Evolutionary conservation across 352 stramenopile genomes (phyloP).

Genomic region (Globisporangium parvum): DNA sequence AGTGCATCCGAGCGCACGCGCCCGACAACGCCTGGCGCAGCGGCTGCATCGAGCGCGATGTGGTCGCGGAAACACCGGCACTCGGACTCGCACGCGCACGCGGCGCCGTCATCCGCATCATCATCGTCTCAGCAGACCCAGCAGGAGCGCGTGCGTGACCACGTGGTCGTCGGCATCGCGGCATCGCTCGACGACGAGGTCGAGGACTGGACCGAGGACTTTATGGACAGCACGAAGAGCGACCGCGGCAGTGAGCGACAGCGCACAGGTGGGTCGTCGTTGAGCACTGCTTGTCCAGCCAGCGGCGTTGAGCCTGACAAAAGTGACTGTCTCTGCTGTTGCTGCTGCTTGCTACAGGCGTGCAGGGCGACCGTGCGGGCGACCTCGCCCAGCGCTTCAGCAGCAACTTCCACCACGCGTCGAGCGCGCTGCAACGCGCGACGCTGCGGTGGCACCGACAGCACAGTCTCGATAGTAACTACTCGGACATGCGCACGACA

Average conservation of each 20-base stretch:
- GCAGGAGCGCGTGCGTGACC: conserved; percentile 10
- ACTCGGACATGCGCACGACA: conserved; percentile 16
- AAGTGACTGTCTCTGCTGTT: conserved; percentile 5
- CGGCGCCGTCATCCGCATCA: conserved; percentile 21
- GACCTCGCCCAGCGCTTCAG: conserved; percentile 14
- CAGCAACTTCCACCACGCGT: conserved; percentile 22
- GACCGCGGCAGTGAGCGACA: conserved; percentile 2
- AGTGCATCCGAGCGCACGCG: conserved; percentile 4
- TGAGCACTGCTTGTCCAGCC: too few species aligned
- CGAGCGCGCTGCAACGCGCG: conserved; percentile 14
- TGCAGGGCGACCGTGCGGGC: conserved; percentile 1
- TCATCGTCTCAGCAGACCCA: background rate
- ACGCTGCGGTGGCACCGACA: conserved; percentile 29
- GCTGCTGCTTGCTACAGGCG: background rate
- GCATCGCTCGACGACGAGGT: conserved; percentile 60
- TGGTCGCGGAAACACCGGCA: conserved; percentile 10
- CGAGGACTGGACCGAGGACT: conserved; percentile 76
- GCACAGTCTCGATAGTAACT: conserved; percentile 23
- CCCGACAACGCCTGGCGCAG: background rate
- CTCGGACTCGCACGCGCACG: conserved; percentile 17
- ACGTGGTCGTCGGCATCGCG: conserved; percentile 69
- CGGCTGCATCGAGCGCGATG: background rate
- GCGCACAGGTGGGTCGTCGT: background rate
- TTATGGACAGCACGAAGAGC: conserved; percentile 19
- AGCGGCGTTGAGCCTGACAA: background rate